Percentiles rank a stretch among this genome's conserved stretches.
phyloP scores from a whole-genome alignment of 1,284 basidiomycete species.

The Thelephora terrestris region DNA sequence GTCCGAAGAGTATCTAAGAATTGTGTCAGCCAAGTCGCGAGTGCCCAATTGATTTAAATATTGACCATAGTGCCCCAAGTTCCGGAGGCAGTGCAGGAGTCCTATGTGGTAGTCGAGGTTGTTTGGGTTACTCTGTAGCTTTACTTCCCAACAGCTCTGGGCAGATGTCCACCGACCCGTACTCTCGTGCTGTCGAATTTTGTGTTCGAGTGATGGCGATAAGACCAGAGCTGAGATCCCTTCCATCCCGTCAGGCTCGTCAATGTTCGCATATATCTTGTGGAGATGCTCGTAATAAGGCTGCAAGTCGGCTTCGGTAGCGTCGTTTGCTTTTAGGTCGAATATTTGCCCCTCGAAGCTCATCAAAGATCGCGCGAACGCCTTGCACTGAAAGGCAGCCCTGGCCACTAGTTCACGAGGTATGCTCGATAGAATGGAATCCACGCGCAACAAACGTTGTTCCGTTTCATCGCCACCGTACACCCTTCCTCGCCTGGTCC shows the following conservation, averaged over 20 bases:
- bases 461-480: constrained; percentile 30
- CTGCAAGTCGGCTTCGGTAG: constrained; percentile 48
- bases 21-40: constrained; percentile 3
- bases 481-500: constrained; percentile 34
- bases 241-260: constrained; percentile 99
- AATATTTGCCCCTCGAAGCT: constrained; percentile 84
- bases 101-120: constrained; percentile 87
- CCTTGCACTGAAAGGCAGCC: constrained; percentile 89
- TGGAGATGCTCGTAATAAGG: constrained; percentile 87
- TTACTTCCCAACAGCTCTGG: constrained; percentile 99
- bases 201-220: constrained; percentile 88
- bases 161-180: constrained; percentile 97
- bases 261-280: constrained; percentile 91
- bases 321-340: constrained; percentile 35
- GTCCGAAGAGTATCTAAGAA: constrained; percentile 84
- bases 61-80: constrained; percentile 94
- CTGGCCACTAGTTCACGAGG: constrained; percentile 87
- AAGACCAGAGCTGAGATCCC: constrained; percentile 88
- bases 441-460: constrained; percentile 58
- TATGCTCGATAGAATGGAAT: constrained; percentile 75
- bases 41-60: constrained; percentile 3
- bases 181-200: constrained; percentile 97
- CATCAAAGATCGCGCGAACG: constrained; percentile 91
- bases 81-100: constrained; percentile 83
- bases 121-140: constrained; percentile 83